phyloP scores from a whole-genome alignment of 2,329 filamentous ascomycete species.

The Colletotrichum spaethianum region DNA sequence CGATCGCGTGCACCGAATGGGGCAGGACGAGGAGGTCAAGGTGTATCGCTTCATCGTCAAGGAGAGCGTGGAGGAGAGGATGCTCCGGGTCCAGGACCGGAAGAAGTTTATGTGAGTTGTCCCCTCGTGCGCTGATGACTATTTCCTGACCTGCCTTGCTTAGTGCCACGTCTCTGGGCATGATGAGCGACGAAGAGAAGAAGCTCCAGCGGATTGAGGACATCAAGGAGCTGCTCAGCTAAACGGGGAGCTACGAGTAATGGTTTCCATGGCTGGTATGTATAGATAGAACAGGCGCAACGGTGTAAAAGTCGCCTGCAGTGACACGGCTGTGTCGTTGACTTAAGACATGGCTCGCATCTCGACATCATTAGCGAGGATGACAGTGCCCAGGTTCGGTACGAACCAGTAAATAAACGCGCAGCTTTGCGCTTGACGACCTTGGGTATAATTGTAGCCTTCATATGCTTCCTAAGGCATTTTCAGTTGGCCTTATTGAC shows the following conservation, averaged over 20 bases:
- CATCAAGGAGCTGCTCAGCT: slow-evolving; percentile 89
- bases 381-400: background rate
- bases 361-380: background rate
- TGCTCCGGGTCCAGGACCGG: slow-evolving; percentile 92
- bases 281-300: slow-evolving; percentile 5
- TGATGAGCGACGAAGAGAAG: slow-evolving; percentile 97
- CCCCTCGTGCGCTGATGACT: background rate
- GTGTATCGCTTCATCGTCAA: slow-evolving; percentile 92
- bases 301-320: background rate
- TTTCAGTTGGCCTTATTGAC: too few species aligned
- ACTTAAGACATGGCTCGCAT: background rate
- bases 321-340: background rate
- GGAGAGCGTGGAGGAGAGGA: slow-evolving; percentile 93
- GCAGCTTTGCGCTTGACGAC: background rate
- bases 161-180: slow-evolving; percentile 92
- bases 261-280: slow-evolving; percentile 17
- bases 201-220: slow-evolving; percentile 92
- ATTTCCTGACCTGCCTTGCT: slow-evolving; percentile 10
- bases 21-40: slow-evolving; percentile 87
- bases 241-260: slow-evolving; percentile 33
- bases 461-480: background rate
- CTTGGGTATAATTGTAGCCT: background rate
- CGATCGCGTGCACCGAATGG: slow-evolving; percentile 97
- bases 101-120: slow-evolving; percentile 92
- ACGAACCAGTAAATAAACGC: background rate